A percentile compares a stretch with the other conserved stretches of the same genome.
Conservation (phyloP, 768 basidiomycete genomes). For the Pisolithus sp. region DNA sequence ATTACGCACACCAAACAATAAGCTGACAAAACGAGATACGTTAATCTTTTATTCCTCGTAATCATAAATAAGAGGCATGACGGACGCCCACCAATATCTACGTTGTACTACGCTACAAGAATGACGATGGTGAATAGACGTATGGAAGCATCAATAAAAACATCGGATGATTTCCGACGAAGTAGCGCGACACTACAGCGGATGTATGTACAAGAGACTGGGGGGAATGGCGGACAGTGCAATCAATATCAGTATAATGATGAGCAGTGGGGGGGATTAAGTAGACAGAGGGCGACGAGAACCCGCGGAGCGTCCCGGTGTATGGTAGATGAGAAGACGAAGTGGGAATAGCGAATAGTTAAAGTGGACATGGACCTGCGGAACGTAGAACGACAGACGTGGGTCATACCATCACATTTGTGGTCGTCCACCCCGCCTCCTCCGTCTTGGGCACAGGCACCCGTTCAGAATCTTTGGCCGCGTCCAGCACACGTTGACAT, state of each 20-base stretch:
- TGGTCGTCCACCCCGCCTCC: constrained; percentile 26
- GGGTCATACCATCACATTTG: constrained; percentile 27
- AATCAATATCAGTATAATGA: constrained; percentile 2
- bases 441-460: constrained; percentile 24
- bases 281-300: constrained; percentile 9
- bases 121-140: not conserved
- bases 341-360: constrained; percentile 11
- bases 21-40: not conserved
- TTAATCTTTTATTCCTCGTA: constrained; percentile 8
- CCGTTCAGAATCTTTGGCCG: constrained; percentile 23
- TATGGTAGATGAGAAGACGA: constrained; percentile 14
- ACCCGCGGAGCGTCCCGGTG: constrained; percentile 24
- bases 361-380: constrained; percentile 12
- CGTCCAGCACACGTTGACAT: constrained; percentile 44
- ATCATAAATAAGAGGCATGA: constrained; percentile 10
- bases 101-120: constrained; percentile 14
- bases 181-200: not conserved
- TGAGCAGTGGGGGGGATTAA: not conserved
- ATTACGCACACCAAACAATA: not conserved
- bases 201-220: constrained; percentile 5
- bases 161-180: not conserved
- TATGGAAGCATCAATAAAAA: constrained; percentile 1
- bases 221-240: constrained; percentile 1
- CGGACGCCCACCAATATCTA: constrained; percentile 13
- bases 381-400: constrained; percentile 3